Percentiles rank a stretch among this genome's conserved stretches.
Conservation (phyloP, 495 filamentous ascomycete genomes). For the Astrocystis sublimbata region DNA sequence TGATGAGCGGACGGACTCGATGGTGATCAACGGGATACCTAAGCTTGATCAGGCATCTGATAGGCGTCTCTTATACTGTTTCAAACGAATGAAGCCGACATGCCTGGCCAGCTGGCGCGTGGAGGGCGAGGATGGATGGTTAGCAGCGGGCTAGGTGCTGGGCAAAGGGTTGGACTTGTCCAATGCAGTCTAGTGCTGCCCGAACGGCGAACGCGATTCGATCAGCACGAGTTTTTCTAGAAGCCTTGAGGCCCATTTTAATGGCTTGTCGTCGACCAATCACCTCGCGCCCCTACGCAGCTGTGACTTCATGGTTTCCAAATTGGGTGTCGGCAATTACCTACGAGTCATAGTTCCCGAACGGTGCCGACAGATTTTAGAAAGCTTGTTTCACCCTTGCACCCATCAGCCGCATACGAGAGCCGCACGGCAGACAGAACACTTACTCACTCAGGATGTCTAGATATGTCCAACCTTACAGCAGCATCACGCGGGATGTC, state of each 20-base stretch:
- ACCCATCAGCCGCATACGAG: too few species aligned
- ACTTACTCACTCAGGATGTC: too few species aligned
- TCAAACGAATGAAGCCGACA: background rate
- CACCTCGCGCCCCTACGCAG: background rate
- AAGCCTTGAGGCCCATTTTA: background rate
- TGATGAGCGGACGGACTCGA: background rate
- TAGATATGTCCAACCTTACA: too few species aligned
- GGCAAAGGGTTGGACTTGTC: background rate
- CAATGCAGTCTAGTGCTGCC: constrained; percentile 1
- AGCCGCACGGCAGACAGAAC: constrained; percentile 17
- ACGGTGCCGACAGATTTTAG: background rate
- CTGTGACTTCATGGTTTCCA: constrained; percentile 9
- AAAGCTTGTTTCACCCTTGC: constrained; percentile 19
- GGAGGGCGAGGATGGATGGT: too few species aligned
- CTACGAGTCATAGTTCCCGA: background rate
- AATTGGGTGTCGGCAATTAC: constrained; percentile 4
- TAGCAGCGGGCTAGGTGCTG: background rate
- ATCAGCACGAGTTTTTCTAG: constrained; percentile 11
- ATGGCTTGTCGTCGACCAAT: constrained; percentile 6
- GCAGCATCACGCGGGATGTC: background rate
- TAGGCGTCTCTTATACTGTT: background rate
- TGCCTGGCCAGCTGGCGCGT: too few species aligned
- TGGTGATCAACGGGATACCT: too few species aligned
- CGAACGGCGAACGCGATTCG: background rate
- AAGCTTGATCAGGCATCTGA: too few species aligned